A percentile compares a stretch with the other conserved stretches of the same genome.
Conservation (phyloP, 371 early-diverging fungal genomes). For the Mucor irregularis region DNA sequence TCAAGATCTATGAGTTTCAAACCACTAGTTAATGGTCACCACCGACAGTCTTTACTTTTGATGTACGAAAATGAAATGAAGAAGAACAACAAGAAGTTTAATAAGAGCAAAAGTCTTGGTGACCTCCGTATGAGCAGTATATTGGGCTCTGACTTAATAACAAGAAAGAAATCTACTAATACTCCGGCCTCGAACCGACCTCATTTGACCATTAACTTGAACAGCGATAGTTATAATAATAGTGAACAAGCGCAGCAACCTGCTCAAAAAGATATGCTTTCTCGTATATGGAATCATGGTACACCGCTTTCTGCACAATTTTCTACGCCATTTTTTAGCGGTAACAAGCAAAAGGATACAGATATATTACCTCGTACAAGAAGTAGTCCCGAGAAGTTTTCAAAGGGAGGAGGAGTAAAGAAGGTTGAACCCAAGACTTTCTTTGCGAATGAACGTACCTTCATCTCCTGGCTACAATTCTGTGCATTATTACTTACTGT, state of each 20-base stretch:
- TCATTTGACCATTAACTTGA: constrained; percentile 18
- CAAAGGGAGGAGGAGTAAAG: constrained; percentile 6
- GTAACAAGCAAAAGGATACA: background rate
- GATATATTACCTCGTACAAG: constrained; percentile 4
- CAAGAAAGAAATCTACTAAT: too few relatives aligned
- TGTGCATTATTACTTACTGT: constrained; percentile 67
- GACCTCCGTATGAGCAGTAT: constrained; percentile 35
- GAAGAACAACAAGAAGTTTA: background rate
- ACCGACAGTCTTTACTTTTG: constrained; percentile 28
- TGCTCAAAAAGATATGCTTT: constrained; percentile 12
- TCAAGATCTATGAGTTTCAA: constrained; percentile 47
- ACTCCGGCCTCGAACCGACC: background rate
- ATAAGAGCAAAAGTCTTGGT: constrained; percentile 11
- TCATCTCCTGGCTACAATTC: constrained; percentile 82
- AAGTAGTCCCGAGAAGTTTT: background rate
- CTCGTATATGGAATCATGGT: constrained; percentile 15
- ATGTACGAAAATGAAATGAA: constrained; percentile 20
- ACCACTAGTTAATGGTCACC: constrained; percentile 50
- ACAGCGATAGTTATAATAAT: too few relatives aligned
- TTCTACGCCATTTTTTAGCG: background rate
- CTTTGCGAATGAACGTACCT: constrained; percentile 93
- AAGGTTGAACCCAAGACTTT: constrained; percentile 58
- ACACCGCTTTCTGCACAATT: background rate
- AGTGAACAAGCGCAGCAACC: background rate
- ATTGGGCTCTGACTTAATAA: background rate